Base-by-base conservation (phyloP, 306 rosid species). In the Citrullus colocynthis region DNA sequence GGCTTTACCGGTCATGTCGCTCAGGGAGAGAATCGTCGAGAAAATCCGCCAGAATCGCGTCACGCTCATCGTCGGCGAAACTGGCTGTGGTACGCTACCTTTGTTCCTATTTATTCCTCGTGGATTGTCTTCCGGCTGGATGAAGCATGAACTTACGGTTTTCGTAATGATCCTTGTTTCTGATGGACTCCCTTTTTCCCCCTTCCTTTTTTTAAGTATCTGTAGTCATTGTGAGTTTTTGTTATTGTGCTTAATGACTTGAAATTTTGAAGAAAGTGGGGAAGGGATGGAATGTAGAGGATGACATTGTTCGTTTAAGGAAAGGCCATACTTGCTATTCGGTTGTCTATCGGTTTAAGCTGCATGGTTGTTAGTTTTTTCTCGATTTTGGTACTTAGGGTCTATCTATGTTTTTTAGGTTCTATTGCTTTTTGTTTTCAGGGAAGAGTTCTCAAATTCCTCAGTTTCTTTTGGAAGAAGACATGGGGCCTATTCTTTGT, bases 401-500 rank as follows among this genome's bases (percentile, higher is more conserved):
- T 77, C 76, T 66, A 51, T 32, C 77, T 37, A 69, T 44, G 57
- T 12, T 74, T 34, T n/a, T 85, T 59, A 58, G 54, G 42, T 76
- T 42, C 57, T 36, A 76, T 34, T 30, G 63, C 39, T 49, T 49
- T 78, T 48, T 66, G 74, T 34, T 77, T 78, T 56, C 56, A 93
- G 98, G 98, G 77, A 93, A 93, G 89, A 93, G 98, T 81, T 93
- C 97, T 7, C 98, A 91, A 83, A 83, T 93, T 85, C 98, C 98
- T 21, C 98, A 91, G 85, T 93, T 91, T 88, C 95, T 93, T 74
- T 83, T 91, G 77, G 93, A 89, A 34, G 98, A 85, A 85, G 87
- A 85, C 85, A 62, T 89, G 88, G 87, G 84, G 67, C 98, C 93
- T 21, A 88, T 93, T 75, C 62, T 93, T 57, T 91, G 97, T 78